Conservation (phyloP, 2,329 filamentous ascomycete species). For the Rhynchosporium graminicola region DNA sequence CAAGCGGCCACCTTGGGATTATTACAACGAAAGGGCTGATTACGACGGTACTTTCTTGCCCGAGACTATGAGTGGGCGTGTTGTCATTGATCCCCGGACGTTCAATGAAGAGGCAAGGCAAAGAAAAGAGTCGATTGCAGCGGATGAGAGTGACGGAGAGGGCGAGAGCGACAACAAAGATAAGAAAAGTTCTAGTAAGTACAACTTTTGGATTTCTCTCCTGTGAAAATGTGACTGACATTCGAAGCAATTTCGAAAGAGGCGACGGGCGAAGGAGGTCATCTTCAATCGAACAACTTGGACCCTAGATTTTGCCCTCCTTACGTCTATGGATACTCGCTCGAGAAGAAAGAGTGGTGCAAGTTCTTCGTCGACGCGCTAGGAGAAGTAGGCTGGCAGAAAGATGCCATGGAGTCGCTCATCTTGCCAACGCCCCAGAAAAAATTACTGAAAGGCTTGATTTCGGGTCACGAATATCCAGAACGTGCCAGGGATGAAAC, state of each 20-base stretch:
- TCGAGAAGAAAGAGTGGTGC: conserved; percentile 29
- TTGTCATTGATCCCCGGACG: conserved; percentile 25
- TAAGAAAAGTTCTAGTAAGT: not conserved
- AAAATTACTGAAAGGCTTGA: conserved; percentile 20
- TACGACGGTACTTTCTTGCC: conserved; percentile 23
- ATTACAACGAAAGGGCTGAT: conserved; percentile 22
- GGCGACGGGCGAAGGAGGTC: conserved; percentile 3
- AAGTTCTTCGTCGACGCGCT: conserved; percentile 23
- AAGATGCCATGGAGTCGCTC: conserved; percentile 17
- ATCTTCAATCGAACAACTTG: conserved; percentile 3
- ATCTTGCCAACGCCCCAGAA: conserved; percentile 23
- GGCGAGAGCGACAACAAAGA: conserved; percentile 10
- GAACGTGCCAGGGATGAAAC: conserved; percentile 22
- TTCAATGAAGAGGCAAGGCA: conserved; percentile 26
- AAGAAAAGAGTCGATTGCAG: conserved; percentile 19
- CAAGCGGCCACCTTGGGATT: conserved; percentile 24
- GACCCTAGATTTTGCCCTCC: conserved; percentile 24
- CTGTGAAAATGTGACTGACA: not conserved
- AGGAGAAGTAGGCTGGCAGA: conserved; percentile 17
- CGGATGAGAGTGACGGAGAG: conserved; percentile 9
- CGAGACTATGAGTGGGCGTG: conserved; percentile 26
- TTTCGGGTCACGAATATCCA: conserved; percentile 24
- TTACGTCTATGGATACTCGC: conserved; percentile 25
- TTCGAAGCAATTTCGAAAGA: not conserved
- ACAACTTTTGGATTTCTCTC: not conserved